These are phyloP conservation scores for Lactarius sanguifluus DNA, from an alignment of 768 basidiomycete genomes.

Conservation along the genomic window DNA sequence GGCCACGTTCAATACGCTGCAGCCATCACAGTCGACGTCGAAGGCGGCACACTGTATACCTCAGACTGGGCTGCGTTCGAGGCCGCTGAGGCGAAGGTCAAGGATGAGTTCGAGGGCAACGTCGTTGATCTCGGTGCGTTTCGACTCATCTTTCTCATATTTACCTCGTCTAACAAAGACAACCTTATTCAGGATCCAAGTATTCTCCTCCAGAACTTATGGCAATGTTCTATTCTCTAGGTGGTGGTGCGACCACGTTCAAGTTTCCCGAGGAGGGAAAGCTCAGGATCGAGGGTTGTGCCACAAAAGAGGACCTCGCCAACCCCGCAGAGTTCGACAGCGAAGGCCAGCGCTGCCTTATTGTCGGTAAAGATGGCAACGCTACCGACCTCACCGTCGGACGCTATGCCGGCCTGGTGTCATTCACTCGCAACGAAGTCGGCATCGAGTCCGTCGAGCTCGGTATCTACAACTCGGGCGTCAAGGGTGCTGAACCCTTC, in stretches of 20 bases:
- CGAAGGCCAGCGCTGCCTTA: slow-evolving; percentile 13
- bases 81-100: slow-evolving; percentile 7
- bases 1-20: background rate
- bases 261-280: too few species aligned
- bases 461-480: background rate
- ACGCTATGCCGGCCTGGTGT: too few species aligned
- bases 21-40: slow-evolving; percentile 9
- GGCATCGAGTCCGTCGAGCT: slow-evolving; percentile 6
- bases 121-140: too few species aligned
- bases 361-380: slow-evolving; percentile 4
- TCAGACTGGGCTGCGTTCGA: slow-evolving; percentile 11
- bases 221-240: background rate
- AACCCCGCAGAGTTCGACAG: background rate
- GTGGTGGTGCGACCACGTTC: background rate
- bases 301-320: slow-evolving; percentile 2
- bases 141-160: too few species aligned
- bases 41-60: slow-evolving; percentile 4
- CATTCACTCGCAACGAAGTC: background rate
- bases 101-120: slow-evolving; percentile 3
- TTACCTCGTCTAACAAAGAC: background rate
- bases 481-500: background rate
- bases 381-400: background rate
- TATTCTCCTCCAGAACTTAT: background rate
- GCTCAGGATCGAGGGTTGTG: too few species aligned
- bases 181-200: slow-evolving; percentile 12